A percentile compares a stretch with the other conserved stretches of the same genome.
phyloP scores from a whole-genome alignment of 768 basidiomycete species.

The Tubosaeta brunneosetosa region DNA sequence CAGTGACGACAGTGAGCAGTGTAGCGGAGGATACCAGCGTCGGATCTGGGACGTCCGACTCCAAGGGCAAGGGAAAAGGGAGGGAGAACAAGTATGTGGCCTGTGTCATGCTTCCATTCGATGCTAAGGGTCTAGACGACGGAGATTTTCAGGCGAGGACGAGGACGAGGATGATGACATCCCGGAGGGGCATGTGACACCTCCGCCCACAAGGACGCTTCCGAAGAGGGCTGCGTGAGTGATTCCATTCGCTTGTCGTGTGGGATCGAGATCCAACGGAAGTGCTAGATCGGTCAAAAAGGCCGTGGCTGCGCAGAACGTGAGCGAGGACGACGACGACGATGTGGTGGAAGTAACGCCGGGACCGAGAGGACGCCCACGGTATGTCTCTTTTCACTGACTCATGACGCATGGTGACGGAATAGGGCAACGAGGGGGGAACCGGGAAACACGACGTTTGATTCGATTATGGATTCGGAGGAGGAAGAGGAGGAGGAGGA shows the following conservation, averaged over 20 bases:
- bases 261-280: background rate
- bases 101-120: background rate
- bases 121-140: conserved; percentile 37
- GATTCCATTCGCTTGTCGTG: background rate
- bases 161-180: conserved; percentile 35
- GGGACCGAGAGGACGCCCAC: conserved; percentile 13
- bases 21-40: conserved; percentile 33
- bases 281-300: conserved; percentile 38
- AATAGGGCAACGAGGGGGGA: conserved; percentile 7
- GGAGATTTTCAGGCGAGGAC: conserved; percentile 50
- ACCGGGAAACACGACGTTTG: conserved; percentile 23
- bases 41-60: conserved; percentile 31
- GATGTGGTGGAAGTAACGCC: conserved; percentile 39
- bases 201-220: conserved; percentile 45
- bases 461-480: conserved; percentile 53
- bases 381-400: conserved; percentile 7
- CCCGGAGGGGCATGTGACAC: conserved; percentile 25
- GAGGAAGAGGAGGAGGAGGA: conserved; percentile 50
- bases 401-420: background rate
- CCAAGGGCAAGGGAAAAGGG: conserved; percentile 29
- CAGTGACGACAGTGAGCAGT: conserved; percentile 37
- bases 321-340: conserved; percentile 32
- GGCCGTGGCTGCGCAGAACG: conserved; percentile 21
- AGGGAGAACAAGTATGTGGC: conserved; percentile 39
- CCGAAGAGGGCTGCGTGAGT: conserved; percentile 60